These are phyloP conservation scores for Theobroma grandiflorum DNA, from an alignment of 441 rosid species.

Conservation along the genomic window DNA sequence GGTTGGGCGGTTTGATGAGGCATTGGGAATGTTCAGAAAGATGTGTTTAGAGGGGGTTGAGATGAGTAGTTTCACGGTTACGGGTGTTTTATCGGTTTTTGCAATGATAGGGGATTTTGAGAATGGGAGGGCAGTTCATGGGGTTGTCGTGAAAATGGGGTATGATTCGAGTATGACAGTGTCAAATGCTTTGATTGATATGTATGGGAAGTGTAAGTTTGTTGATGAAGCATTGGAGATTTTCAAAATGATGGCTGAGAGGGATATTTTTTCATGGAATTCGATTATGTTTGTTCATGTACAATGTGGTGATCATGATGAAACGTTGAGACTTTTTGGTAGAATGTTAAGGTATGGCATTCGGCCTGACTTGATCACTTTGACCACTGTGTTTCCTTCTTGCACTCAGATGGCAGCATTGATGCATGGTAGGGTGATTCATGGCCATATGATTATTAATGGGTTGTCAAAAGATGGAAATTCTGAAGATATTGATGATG, in stretches of 20 bases:
- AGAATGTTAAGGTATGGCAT: constrained; percentile 52
- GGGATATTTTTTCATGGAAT: constrained; percentile 71
- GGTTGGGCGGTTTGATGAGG: constrained; percentile 48
- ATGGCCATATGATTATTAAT: constrained; percentile 48
- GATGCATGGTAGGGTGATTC: constrained; percentile 61
- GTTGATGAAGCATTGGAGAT: constrained; percentile 44
- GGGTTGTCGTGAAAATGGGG: constrained; percentile 53
- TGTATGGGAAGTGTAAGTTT: constrained; percentile 65
- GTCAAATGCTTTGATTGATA: constrained; percentile 65
- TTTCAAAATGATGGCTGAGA: constrained; percentile 54
- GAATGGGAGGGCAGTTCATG: constrained; percentile 59
- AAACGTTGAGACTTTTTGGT: constrained; percentile 51
- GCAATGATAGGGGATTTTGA: constrained; percentile 43
- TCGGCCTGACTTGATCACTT: constrained; percentile 59
- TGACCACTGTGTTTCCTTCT: constrained; percentile 60
- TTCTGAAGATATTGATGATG: constrained; percentile 31
- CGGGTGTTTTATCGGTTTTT: constrained; percentile 58
- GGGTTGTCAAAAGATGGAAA: constrained; percentile 43
- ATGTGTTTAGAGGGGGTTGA: constrained; percentile 51
- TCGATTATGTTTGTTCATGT: constrained; percentile 56
- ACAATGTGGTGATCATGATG: constrained; percentile 56
- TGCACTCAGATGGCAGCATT: constrained; percentile 66
- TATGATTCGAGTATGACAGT: constrained; percentile 44
- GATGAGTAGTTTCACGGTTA: constrained; percentile 48
- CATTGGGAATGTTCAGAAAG: constrained; percentile 43